These are phyloP conservation scores for Casuarina equisetifolia DNA, from an alignment of 306 rosid genomes.

Conservation along the genomic window DNA sequence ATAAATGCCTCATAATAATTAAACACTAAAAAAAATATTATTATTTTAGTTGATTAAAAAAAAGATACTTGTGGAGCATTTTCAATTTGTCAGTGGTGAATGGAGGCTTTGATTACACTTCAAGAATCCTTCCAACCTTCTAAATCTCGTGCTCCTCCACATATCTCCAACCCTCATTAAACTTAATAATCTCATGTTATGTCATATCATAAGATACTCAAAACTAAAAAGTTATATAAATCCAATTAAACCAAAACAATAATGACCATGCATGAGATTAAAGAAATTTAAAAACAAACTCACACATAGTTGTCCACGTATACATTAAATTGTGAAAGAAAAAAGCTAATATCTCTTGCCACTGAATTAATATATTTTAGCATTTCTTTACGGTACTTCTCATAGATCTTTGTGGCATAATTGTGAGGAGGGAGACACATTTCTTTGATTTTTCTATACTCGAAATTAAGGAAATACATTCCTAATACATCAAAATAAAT, in stretches of 20 bases:
- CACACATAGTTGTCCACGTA: neutral
- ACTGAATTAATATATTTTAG: conserved; percentile 35
- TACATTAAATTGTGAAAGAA: neutral
- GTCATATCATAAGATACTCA: no score
- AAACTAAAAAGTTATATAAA: no score
- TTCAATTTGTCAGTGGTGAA: conserved; percentile 38
- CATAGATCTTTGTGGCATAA: conserved; percentile 53
- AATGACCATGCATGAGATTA: no score
- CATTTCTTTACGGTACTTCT: conserved; percentile 38
- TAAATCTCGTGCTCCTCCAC: conserved; percentile 22
- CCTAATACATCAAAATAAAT: neutral
- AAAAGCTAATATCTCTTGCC: conserved; percentile 20
- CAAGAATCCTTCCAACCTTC: conserved; percentile 45
- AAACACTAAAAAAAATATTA: neutral
- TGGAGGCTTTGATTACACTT: conserved; percentile 31
- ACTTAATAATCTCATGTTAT: no score
- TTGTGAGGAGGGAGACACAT: conserved; percentile 53
- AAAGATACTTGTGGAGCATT: conserved; percentile 48
- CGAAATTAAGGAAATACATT: conserved; percentile 29
- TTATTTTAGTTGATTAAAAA: neutral
- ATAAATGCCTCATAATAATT: conserved; percentile 4
- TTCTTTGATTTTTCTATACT: conserved; percentile 48
- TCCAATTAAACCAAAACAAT: no score
- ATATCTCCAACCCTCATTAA: no score
- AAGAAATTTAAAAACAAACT: neutral